These are phyloP conservation scores for Leishmania major DNA, from an alignment of 208 protist species.

Conservation along the genomic window DNA sequence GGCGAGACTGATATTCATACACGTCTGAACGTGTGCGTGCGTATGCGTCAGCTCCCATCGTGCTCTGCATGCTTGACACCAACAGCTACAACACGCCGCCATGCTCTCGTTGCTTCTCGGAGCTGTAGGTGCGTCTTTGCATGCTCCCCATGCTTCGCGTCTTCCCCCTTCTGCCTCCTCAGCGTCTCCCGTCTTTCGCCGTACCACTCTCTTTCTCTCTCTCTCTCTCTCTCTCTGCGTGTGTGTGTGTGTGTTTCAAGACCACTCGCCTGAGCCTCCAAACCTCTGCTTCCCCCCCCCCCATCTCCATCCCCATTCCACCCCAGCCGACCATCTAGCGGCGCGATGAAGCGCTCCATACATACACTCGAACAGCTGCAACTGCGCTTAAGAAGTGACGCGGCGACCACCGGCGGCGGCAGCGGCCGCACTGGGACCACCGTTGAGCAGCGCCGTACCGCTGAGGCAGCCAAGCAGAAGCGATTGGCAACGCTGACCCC, in stretches of 20 bases:
- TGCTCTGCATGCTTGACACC: neutral
- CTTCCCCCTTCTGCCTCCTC: neutral
- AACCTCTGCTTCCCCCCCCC: neutral
- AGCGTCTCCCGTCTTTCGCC: neutral
- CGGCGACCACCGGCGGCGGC: neutral
- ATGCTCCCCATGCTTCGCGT: neutral
- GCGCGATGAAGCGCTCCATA: constrained; percentile 26
- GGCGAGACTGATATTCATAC: neutral
- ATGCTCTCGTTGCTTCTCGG: neutral
- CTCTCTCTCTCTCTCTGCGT: neutral
- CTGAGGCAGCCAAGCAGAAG: constrained; percentile 19
- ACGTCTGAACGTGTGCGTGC: neutral
- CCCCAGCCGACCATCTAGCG: neutral
- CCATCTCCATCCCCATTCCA: no score
- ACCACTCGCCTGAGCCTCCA: neutral
- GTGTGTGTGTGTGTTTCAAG: neutral
- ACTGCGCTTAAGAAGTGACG: constrained; percentile 3
- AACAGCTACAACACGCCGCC: neutral
- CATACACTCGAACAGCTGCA: constrained; percentile 20
- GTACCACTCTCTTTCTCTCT: neutral
- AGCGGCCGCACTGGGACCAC: neutral
- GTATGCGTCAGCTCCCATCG: neutral
- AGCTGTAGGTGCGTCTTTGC: neutral
- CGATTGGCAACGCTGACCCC: constrained; percentile 38
- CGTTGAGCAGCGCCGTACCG: constrained; percentile 9